phyloP scores from a whole-genome alignment of 768 basidiomycete species.

The Leucocoprinus birnbaumii region DNA sequence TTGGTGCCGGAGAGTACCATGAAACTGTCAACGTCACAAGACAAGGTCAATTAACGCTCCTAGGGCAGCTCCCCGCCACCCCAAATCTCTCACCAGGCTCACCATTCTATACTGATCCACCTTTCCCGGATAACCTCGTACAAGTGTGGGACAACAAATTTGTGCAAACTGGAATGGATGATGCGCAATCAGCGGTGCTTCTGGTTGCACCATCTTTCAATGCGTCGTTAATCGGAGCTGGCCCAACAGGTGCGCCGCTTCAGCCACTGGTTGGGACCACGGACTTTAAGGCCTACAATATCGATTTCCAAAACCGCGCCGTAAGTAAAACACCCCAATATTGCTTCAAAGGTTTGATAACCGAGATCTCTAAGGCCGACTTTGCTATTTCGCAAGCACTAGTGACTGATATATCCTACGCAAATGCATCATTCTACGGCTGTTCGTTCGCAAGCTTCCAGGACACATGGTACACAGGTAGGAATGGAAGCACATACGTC shows the following conservation, averaged over 20 bases:
- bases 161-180: conserved; percentile 41
- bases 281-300: conserved; percentile 65
- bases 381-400: conserved; percentile 61
- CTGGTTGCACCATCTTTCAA: conserved; percentile 54
- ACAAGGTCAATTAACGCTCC: conserved; percentile 48
- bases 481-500: conserved; percentile 55
- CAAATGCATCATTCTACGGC: conserved; percentile 67
- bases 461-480: conserved; percentile 66
- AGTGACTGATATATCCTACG: conserved; percentile 58
- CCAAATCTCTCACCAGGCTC: not conserved
- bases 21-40: conserved; percentile 59
- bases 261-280: conserved; percentile 49
- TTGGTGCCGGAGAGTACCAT: conserved; percentile 57
- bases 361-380: conserved; percentile 35
- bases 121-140: conserved; percentile 49
- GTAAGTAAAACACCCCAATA: conserved; percentile 30
- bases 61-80: conserved; percentile 33
- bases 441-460: conserved; percentile 61
- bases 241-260: conserved; percentile 52
- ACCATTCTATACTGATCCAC: conserved; percentile 28
- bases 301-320: conserved; percentile 66
- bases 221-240: conserved; percentile 58
- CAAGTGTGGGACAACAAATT: conserved; percentile 49
- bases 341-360: not conserved
- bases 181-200: conserved; percentile 57